Evolutionary conservation across 495 filamentous ascomycete genomes (phyloP).

Genomic region (Poronia punctata): DNA sequence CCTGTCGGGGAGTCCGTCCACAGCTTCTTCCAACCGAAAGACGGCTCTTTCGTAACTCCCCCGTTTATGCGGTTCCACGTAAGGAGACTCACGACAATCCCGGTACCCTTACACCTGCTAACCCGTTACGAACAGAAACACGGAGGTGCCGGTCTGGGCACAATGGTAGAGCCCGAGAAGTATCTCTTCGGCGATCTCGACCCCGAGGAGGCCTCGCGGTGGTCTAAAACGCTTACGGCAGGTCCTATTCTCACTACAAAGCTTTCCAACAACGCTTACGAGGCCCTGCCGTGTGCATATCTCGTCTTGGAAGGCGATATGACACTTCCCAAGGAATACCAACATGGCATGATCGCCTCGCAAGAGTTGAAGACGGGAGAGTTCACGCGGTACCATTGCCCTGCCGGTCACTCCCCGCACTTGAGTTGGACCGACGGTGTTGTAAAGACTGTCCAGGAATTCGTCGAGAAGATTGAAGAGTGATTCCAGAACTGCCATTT

Average conservation of each 20-base stretch:
- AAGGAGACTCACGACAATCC: slow-evolving; percentile 2
- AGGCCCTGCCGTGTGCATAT: slow-evolving; percentile 29
- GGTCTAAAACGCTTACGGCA: slow-evolving; percentile 6
- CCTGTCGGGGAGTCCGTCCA: slow-evolving; percentile 25
- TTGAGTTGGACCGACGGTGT: slow-evolving; percentile 22
- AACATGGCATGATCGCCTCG: slow-evolving; percentile 24
- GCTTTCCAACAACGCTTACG: slow-evolving; percentile 30
- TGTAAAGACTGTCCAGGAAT: slow-evolving; percentile 17
- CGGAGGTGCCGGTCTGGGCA: slow-evolving; percentile 17
- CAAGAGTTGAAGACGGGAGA: slow-evolving; percentile 13
- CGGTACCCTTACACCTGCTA: background rate
- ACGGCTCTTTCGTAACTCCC: slow-evolving; percentile 14
- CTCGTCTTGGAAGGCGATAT: slow-evolving; percentile 24
- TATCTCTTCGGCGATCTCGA: slow-evolving; percentile 27
- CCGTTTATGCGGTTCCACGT: slow-evolving; percentile 23
- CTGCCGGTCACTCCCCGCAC: slow-evolving; percentile 23
- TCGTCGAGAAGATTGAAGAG: slow-evolving; percentile 10
- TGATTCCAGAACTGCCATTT: too few relatives aligned
- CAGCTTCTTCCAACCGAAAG: slow-evolving; percentile 23
- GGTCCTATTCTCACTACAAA: slow-evolving; percentile 18
- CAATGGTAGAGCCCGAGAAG: slow-evolving; percentile 10
- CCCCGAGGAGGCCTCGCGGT: slow-evolving; percentile 12
- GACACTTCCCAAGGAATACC: slow-evolving; percentile 19
- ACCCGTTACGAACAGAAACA: slow-evolving; percentile 15
- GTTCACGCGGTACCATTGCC: slow-evolving; percentile 22